Conservation (phyloP, 768 basidiomycete species). For the Piloderma croceum region DNA sequence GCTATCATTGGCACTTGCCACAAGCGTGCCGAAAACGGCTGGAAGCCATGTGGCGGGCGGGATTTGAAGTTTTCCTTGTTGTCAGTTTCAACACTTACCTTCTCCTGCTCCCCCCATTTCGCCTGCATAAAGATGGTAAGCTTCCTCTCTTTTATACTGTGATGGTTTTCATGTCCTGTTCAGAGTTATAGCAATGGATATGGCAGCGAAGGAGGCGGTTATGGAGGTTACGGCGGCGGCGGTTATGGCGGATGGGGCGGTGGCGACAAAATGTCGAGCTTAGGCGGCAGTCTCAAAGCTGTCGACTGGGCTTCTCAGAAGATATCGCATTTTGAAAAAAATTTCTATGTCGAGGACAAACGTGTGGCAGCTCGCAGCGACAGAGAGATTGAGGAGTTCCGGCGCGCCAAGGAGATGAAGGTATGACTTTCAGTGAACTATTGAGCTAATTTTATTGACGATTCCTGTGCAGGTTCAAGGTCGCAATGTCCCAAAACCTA, state of each 20-base stretch:
- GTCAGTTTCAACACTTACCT: slow-evolving; percentile 2
- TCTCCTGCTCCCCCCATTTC: slow-evolving; percentile 1
- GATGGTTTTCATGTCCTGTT: slow-evolving; percentile 30
- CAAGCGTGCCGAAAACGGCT: too few relatives aligned
- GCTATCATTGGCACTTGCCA: too few relatives aligned
- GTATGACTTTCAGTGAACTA: slow-evolving; percentile 30
- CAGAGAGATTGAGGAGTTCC: slow-evolving; percentile 85
- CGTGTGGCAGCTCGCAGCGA: slow-evolving; percentile 73
- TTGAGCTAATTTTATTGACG: neutral
- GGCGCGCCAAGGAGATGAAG: slow-evolving; percentile 81
- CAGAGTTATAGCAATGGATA: slow-evolving; percentile 30
- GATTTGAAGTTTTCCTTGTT: too few relatives aligned
- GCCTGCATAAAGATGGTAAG: slow-evolving; percentile 18
- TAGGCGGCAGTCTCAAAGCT: slow-evolving; percentile 75
- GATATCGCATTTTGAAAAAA: slow-evolving; percentile 90
- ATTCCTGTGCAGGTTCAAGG: slow-evolving; percentile 71
- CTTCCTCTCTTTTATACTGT: slow-evolving; percentile 8
- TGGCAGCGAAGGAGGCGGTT: slow-evolving; percentile 22
- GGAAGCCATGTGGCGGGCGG: too few relatives aligned
- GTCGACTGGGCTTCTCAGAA: slow-evolving; percentile 80
- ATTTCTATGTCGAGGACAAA: slow-evolving; percentile 92
- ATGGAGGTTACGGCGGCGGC: slow-evolving; percentile 43
- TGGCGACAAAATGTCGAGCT: slow-evolving; percentile 71
- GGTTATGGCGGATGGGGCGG: slow-evolving; percentile 50
- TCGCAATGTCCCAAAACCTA: slow-evolving; percentile 79